Percentiles rank a stretch among this genome's conserved stretches.
These are phyloP conservation scores for Oligophagozyma castellii DNA, from an alignment of 1,139 yeast genomes.

Conservation along the genomic window DNA sequence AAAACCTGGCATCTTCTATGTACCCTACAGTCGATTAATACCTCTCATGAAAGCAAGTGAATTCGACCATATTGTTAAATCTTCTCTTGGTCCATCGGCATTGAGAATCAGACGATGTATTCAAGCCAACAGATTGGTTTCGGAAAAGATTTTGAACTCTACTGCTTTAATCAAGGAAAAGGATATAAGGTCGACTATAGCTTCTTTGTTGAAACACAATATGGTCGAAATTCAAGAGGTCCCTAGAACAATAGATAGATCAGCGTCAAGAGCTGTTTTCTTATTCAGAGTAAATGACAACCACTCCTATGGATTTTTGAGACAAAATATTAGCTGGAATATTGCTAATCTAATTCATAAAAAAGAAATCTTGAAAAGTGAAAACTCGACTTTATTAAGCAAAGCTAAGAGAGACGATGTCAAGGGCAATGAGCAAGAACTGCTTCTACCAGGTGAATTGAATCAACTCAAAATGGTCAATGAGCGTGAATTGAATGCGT, in stretches of 20 bases:
- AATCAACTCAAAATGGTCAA: slow-evolving; percentile 52
- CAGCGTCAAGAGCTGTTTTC: slow-evolving; percentile 78
- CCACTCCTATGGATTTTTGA: slow-evolving; percentile 35
- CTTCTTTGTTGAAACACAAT: slow-evolving; percentile 42
- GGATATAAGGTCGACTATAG: slow-evolving; percentile 54
- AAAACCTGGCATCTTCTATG: slow-evolving; percentile 31
- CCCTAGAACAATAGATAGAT: slow-evolving; percentile 83
- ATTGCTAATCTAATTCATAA: slow-evolving; percentile 53
- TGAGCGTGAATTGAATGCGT: slow-evolving; percentile 38
- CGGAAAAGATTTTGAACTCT: slow-evolving; percentile 73
- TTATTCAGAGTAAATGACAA: slow-evolving; percentile 60
- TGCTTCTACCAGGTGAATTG: slow-evolving; percentile 62
- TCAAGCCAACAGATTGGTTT: slow-evolving; percentile 53
- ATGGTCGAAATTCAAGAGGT: slow-evolving; percentile 75
- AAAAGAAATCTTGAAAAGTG: slow-evolving; percentile 42
- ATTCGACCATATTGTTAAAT: slow-evolving; percentile 47
- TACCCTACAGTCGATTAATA: slow-evolving; percentile 32
- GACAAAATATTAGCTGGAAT: slow-evolving; percentile 46
- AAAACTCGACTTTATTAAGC: slow-evolving; percentile 53
- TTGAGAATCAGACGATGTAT: slow-evolving; percentile 56
- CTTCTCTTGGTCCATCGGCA: slow-evolving; percentile 46
- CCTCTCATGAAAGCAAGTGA: slow-evolving; percentile 38
- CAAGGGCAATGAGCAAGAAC: slow-evolving; percentile 63
- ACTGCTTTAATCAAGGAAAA: slow-evolving; percentile 64
- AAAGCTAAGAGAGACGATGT: slow-evolving; percentile 87